Evolutionary conservation across 139 green algal species (phyloP).

Genomic region (Desmodesmus armatus): DNA sequence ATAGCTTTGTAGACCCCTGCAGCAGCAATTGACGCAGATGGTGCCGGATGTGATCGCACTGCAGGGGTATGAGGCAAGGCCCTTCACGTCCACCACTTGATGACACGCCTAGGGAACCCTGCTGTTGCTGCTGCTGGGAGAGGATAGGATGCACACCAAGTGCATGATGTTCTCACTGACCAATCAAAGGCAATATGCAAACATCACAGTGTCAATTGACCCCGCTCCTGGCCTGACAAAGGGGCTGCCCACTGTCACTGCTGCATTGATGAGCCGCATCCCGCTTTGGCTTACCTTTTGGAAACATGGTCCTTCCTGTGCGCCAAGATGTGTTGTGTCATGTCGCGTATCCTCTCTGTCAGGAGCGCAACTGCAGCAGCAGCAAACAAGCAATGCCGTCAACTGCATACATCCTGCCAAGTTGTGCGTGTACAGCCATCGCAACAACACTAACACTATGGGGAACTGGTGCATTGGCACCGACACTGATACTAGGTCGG

Average conservation of each 20-base stretch:
- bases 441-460: background rate
- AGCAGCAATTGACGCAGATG: background rate
- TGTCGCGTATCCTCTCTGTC: slow-evolving; percentile 61
- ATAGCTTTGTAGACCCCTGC: slow-evolving; percentile 59
- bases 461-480: background rate
- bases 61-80: too few species aligned
- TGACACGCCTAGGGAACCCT: too few species aligned
- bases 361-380: slow-evolving; percentile 58
- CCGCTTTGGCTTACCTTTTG: slow-evolving; percentile 62
- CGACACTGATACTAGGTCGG: background rate
- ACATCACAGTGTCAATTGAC: too few species aligned
- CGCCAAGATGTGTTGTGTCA: slow-evolving; percentile 50
- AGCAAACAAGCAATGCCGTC: slow-evolving; percentile 9
- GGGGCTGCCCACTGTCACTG: too few species aligned
- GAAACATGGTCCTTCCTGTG: slow-evolving; percentile 52
- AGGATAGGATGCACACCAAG: too few species aligned
- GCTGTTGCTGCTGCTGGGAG: background rate
- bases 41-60: too few species aligned
- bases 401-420: background rate
- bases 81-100: too few species aligned
- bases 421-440: too few species aligned
- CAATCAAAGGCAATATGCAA: too few species aligned
- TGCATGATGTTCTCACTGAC: too few species aligned
- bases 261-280: too few species aligned
- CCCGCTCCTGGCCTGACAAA: too few species aligned